Evolutionary conservation across 2,329 filamentous ascomycete genomes (phyloP).

Genomic region (Exophiala mesophila): DNA sequence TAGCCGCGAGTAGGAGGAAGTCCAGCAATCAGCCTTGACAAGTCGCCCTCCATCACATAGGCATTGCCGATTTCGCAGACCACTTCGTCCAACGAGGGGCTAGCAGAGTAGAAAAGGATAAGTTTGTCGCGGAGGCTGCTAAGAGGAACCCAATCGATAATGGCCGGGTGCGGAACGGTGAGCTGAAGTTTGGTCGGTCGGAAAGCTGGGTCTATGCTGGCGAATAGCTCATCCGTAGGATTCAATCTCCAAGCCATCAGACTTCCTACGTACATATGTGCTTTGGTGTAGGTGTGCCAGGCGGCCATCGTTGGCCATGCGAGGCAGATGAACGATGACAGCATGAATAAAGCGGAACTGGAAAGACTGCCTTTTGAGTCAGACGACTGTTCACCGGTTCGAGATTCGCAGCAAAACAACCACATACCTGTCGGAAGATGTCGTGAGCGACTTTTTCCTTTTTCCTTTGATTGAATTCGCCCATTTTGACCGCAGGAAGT

Average conservation of each 20-base stretch:
- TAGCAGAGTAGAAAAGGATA: slow-evolving; percentile 12
- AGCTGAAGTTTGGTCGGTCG: slow-evolving; percentile 2
- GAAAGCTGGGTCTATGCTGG: slow-evolving; percentile 1
- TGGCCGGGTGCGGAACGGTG: slow-evolving; percentile 4
- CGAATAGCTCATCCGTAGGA: slow-evolving; percentile 6
- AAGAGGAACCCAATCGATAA: slow-evolving; percentile 15
- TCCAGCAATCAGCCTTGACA: slow-evolving; percentile 7
- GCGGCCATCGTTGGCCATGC: slow-evolving; percentile 14
- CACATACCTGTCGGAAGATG: not conserved
- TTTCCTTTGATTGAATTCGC: not conserved
- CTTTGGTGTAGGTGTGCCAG: slow-evolving; percentile 13
- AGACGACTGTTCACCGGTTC: no score
- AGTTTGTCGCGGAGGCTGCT: slow-evolving; percentile 13
- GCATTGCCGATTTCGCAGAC: slow-evolving; percentile 15
- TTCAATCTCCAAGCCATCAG: slow-evolving; percentile 13
- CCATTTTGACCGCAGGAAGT: slow-evolving; percentile 8
- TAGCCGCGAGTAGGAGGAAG: slow-evolving; percentile 9
- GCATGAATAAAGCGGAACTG: slow-evolving; percentile 7
- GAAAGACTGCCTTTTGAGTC: slow-evolving; percentile 4
- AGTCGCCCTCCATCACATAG: slow-evolving; percentile 12
- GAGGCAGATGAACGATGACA: slow-evolving; percentile 10
- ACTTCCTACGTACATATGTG: slow-evolving; percentile 5
- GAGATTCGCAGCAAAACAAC: no score
- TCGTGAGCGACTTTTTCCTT: not conserved
- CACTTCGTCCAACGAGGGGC: slow-evolving; percentile 9